Conservation (phyloP, 192 early-diverging fungal genomes). For the Coemansia sp. region DNA sequence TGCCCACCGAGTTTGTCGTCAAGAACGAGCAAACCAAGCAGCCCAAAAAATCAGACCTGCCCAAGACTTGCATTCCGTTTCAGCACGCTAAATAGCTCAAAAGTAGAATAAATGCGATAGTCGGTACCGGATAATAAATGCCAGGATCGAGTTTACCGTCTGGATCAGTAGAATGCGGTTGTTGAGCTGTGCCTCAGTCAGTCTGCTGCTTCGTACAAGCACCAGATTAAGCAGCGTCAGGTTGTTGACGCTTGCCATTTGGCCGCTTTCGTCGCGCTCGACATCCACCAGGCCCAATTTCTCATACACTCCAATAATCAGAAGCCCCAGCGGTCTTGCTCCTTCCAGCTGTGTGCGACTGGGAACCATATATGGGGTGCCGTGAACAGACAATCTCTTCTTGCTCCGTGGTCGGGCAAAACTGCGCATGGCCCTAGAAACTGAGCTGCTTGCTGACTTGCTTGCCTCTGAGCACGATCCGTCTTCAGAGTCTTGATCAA, state of each 20-base stretch:
- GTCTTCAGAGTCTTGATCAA: conserved; percentile 7
- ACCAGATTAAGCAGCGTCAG: conserved; percentile 90
- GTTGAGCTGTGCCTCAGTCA: conserved; percentile 66
- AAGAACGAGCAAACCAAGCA: conserved; percentile 35
- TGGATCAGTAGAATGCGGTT: conserved; percentile 66
- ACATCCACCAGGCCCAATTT: conserved; percentile 24
- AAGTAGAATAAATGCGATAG: conserved; percentile 83
- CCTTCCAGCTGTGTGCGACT: conserved; percentile 41
- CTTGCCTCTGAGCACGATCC: conserved; percentile 17
- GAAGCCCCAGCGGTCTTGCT: conserved; percentile 26
- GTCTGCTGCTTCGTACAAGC: conserved; percentile 72
- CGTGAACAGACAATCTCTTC: not conserved
- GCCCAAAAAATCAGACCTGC: conserved; percentile 45
- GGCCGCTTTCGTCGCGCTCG: conserved; percentile 31
- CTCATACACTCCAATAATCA: conserved; percentile 36
- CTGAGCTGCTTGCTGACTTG: conserved; percentile 6
- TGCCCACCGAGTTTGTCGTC: conserved; percentile 46
- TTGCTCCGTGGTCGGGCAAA: conserved; percentile 40
- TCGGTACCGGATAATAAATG: conserved; percentile 78
- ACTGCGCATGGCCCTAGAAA: conserved; percentile 46
- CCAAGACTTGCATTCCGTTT: conserved; percentile 44
- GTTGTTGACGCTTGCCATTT: conserved; percentile 73
- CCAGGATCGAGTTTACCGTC: conserved; percentile 61
- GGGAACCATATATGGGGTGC: conserved; percentile 32
- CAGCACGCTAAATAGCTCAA: conserved; percentile 45